Base-by-base conservation (phyloP, 1,139 yeast species). In the Kodamaea sp. region DNA sequence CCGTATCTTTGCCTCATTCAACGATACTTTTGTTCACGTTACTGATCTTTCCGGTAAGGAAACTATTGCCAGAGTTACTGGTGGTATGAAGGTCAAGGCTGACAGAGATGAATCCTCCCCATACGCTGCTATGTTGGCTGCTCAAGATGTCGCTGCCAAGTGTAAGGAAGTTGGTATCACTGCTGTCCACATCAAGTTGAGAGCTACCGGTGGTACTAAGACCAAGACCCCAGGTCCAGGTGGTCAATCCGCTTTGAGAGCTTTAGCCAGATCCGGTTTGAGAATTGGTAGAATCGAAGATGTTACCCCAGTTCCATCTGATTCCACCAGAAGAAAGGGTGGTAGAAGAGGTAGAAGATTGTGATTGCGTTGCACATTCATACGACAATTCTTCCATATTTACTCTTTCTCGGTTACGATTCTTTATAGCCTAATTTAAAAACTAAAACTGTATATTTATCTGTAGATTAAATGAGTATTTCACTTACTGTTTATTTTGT, bases 301-400 rank as follows among this genome's bases (percentile, higher is more conserved):
- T 75, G 98, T 94, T 60, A 94, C 99, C 62, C 98, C 98, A 75
- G 92, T 94, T 67, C 99, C 99, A 73, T 92, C 98, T 60, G 99
- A 94, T 78, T 90, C 97, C 67, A 94, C 98, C 75, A 94, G 99
- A 85, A 88, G 95, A 87, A 94, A 94, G 95, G 98, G 98, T 88
- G 99, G 99, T 87, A 94, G 98, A 84, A 90, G 99, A 85, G 99
- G 99, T 90, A 92, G 98, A 85, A 89, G 99, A 86, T 86, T 90
- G 79, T 90, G 81, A 82, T 65, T 64, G 54, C 39, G 47, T 41
- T 27, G 24, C 20, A 15, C 20, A 15, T 15, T 15, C 20, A 15
- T 15, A 15, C 20, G 20, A 15, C 20, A 15, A 15, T 15, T 15
- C 20, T 15, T 15, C 20, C 20, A 15, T 15, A 15, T 15, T 15